Evolutionary conservation across 2,329 filamentous ascomycete genomes (phyloP).

Genomic region (Tolypocladium album): DNA sequence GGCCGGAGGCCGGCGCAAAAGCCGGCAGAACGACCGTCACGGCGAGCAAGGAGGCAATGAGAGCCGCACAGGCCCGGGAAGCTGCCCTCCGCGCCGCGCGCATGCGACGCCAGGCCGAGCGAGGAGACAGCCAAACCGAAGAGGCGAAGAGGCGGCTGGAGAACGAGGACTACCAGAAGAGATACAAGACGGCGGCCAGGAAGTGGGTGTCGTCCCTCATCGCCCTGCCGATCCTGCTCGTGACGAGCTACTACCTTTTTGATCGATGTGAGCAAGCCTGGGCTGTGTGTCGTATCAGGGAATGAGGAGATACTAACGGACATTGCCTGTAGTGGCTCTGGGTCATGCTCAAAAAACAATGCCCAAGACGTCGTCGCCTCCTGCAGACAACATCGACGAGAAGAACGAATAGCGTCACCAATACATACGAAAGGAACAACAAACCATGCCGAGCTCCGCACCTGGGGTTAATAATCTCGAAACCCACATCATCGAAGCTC

Average conservation of each 20-base stretch:
- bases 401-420: background rate
- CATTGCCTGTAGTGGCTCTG: constrained; percentile 15
- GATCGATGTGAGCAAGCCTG: constrained; percentile 30
- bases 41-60: constrained; percentile 5
- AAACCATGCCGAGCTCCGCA: too few species aligned
- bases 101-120: constrained; percentile 6
- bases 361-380: constrained; percentile 3
- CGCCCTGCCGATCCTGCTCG: constrained; percentile 41
- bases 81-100: constrained; percentile 12
- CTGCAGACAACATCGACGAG: background rate
- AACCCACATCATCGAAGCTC: background rate
- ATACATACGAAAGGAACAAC: background rate
- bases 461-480: background rate
- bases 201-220: constrained; percentile 38
- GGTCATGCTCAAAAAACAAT: constrained; percentile 18
- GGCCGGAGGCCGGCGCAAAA: background rate
- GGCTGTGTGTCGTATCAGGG: too few species aligned
- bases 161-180: constrained; percentile 26
- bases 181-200: constrained; percentile 32
- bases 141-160: constrained; percentile 8
- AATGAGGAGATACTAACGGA: background rate
- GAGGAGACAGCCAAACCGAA: constrained; percentile 8
- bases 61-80: constrained; percentile 11
- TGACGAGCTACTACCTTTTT: constrained; percentile 44
- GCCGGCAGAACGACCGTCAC: background rate